Conservation (phyloP, 169 alveolate genomes). For the Eimeria acervulina region DNA sequence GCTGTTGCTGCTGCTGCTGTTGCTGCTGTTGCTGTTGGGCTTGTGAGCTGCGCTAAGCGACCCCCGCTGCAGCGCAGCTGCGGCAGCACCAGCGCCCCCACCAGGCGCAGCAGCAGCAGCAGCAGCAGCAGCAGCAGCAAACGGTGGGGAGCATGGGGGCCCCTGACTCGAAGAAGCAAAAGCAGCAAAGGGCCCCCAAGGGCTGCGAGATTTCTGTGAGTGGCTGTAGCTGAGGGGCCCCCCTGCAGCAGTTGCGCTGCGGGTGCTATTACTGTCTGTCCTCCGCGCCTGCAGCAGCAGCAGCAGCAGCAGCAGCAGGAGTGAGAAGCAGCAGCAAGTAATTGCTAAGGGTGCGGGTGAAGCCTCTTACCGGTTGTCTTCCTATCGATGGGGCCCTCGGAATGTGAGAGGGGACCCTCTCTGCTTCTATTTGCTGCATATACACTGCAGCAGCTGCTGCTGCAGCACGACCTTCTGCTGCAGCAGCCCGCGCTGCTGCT, state of each 20-base stretch:
- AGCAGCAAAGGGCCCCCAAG: background rate
- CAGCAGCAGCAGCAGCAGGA: background rate
- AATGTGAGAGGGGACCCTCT: background rate
- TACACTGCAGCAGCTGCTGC: too few species aligned
- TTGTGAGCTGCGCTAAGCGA: conserved; percentile 12
- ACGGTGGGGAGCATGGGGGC: too few species aligned
- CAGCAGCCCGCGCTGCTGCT: conserved; percentile 5
- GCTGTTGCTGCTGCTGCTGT: too few species aligned
- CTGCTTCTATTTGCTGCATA: background rate
- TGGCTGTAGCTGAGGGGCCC: background rate
- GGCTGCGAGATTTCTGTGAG: background rate
- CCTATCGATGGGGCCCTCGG: background rate
- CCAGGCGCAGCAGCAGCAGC: too few species aligned
- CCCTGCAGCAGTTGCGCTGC: background rate
- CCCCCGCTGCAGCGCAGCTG: background rate
- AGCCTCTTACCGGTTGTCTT: background rate
- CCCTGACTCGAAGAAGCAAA: background rate
- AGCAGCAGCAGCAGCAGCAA: too few species aligned
- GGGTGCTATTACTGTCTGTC: background rate
- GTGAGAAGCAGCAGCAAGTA: background rate
- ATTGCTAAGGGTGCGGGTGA: background rate
- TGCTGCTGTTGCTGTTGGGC: too few species aligned
- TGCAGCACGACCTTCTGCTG: conserved; percentile 24
- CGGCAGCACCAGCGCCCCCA: conserved; percentile 32
- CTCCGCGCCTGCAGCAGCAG: background rate